These are phyloP conservation scores for Aureobasidium zeae DNA, from an alignment of 2,329 filamentous ascomycete species.

Conservation along the genomic window DNA sequence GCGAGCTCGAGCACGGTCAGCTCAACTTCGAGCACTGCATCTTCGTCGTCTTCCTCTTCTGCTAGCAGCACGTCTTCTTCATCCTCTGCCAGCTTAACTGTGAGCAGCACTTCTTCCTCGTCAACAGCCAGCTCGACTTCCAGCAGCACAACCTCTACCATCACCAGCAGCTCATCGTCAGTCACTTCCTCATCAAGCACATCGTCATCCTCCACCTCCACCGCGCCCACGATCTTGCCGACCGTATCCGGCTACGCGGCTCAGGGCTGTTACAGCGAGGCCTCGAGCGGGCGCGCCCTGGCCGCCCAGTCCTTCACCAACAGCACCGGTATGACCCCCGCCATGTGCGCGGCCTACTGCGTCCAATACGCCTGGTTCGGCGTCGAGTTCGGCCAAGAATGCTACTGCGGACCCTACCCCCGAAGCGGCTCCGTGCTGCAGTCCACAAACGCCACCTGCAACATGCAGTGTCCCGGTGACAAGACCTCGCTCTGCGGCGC, in stretches of 20 bases:
- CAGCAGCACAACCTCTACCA: not conserved
- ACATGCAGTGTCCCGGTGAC: conserved; percentile 23
- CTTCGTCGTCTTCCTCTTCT: not conserved
- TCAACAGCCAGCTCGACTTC: not conserved
- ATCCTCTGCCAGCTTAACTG: not conserved
- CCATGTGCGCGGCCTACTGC: conserved; percentile 13
- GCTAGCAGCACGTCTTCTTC: not conserved
- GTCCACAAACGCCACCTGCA: conserved; percentile 18
- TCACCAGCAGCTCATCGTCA: not conserved
- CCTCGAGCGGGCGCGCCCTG: conserved; percentile 14
- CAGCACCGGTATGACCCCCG: conserved; percentile 14
- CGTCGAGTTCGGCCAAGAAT: conserved; percentile 17
- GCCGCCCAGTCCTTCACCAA: conserved; percentile 8
- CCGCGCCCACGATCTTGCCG: conserved; percentile 20
- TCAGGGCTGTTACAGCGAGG: conserved; percentile 19
- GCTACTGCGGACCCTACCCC: conserved; percentile 17
- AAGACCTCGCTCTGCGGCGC: conserved; percentile 25
- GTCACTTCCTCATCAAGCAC: not conserved
- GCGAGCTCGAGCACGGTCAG: too few species aligned
- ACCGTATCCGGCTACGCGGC: conserved; percentile 20
- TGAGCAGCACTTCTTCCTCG: not conserved
- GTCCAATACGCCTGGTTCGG: conserved; percentile 17
- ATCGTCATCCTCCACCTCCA: conserved; percentile 6
- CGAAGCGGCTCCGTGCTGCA: not conserved
- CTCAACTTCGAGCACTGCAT: not conserved